These are phyloP conservation scores for Dendrostoma leiphaemia DNA, from an alignment of 2,329 filamentous ascomycete species.

Conservation along the genomic window DNA sequence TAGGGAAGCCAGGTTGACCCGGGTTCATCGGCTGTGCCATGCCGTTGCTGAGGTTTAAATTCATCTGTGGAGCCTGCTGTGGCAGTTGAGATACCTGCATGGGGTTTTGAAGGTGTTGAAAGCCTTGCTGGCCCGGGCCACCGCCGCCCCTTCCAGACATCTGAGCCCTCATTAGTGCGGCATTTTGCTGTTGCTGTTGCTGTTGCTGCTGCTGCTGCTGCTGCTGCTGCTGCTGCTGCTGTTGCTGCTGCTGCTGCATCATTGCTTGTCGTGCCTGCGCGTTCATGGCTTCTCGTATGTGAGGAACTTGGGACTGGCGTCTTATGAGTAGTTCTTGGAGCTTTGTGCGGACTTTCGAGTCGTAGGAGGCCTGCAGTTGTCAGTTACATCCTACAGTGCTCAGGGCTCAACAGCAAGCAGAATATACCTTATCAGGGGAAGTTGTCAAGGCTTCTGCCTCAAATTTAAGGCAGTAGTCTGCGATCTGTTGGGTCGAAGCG, in stretches of 20 bases:
- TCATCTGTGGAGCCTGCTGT: constrained; percentile 40
- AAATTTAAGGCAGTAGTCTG: constrained; percentile 41
- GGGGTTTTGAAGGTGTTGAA: constrained; percentile 57
- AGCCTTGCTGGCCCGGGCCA: constrained; percentile 49
- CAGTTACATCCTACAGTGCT: constrained; percentile 17
- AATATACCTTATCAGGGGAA: constrained; percentile 47
- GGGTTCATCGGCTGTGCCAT: constrained; percentile 41
- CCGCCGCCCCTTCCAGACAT: constrained; percentile 48
- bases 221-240: constrained; percentile 22
- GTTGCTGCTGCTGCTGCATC: constrained; percentile 21
- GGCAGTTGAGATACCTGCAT: constrained; percentile 55
- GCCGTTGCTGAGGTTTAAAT: constrained; percentile 40
- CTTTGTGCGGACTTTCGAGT: constrained; percentile 44
- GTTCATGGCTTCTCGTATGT: constrained; percentile 48
- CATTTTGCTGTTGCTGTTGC: constrained; percentile 34
- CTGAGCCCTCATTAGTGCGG: constrained; percentile 43
- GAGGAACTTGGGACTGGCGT: constrained; percentile 49
- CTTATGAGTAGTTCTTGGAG: constrained; percentile 48
- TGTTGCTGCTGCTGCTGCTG: constrained; percentile 21
- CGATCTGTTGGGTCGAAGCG: constrained; percentile 36
- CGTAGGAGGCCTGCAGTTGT: constrained; percentile 45
- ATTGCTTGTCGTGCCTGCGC: constrained; percentile 20
- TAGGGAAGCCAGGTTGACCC: constrained; percentile 37
- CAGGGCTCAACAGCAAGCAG: not conserved
- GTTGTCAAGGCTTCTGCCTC: constrained; percentile 48